Evolutionary conservation across 371 early-diverging fungal genomes (phyloP), one percentile per base, ranked within the genome.

Genomic region (Dinochytrium kinnereticum): DNA sequence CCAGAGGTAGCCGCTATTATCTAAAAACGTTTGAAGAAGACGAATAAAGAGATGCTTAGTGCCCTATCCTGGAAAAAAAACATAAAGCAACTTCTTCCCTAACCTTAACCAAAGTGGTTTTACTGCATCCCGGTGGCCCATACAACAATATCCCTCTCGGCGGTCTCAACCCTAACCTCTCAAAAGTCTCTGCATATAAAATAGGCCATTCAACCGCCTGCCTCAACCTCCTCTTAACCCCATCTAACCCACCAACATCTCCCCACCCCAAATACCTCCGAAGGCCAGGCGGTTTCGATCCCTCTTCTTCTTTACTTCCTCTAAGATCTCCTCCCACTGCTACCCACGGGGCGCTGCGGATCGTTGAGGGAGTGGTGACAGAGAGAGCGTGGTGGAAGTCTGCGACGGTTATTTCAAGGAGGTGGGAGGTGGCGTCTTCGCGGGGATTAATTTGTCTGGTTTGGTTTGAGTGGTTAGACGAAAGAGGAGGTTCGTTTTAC

Each of bases 91-190:
- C 51, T 15, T 7, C 19, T n/a, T 21, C 1, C 24, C 15, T 33
- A 49, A 91, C 90, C 83, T 92, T 95, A 33, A 95, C 98, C 24
- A 99, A 79, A 0, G 97, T 95, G 0, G 99, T 99, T 81, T 99
- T 99, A 80, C 95, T 94, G 83, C 98, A 98, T 1, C 99, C 99
- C 0, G 99, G 98, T 21, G 99, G 99, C 0, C 99, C 99, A 79
- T 97, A 98, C 15, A 99, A 81, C 26, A 99, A 81, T 1, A 99
- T 90, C 1, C 99, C 99, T 51, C 93, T 80, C 0, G 96, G 93
- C 0, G 93, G 91, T 51, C 85, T 85, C 28, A 98, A 75, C 0
- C 97, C 97, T n/a, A 98, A 82, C 39, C 92, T 85, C 15, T 71
- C 53, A 80, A 95, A 96, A 0, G 91, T 84, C 1, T 89, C 89